A percentile compares a stretch with the other conserved stretches of the same genome.
Evolutionary conservation across 495 filamentous ascomycete genomes (phyloP).

Genomic region (Penicillium goetzii): DNA sequence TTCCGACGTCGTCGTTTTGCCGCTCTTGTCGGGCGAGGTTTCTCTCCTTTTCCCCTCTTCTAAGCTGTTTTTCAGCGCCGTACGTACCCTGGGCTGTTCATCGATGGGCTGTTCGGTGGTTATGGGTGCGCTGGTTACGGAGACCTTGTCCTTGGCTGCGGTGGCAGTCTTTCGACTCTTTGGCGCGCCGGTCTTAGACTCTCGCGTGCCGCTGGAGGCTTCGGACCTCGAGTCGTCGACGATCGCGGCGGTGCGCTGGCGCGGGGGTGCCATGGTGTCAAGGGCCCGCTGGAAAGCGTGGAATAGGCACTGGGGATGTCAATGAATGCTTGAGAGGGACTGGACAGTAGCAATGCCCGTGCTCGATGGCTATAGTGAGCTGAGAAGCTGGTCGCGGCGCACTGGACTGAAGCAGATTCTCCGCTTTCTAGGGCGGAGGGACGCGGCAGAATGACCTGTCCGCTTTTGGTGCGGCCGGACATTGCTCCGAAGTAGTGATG

Average conservation of each 20-base stretch:
- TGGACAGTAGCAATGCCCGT: slow-evolving; percentile 12
- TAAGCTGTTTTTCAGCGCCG: slow-evolving; percentile 5
- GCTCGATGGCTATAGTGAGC: slow-evolving; percentile 5
- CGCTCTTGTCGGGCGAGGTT: neutral
- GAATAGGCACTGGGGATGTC: slow-evolving; percentile 9
- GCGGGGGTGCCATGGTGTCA: slow-evolving; percentile 50
- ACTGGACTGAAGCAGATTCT: slow-evolving; percentile 25
- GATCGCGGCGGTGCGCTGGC: slow-evolving; percentile 46
- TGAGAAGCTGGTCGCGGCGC: slow-evolving; percentile 12
- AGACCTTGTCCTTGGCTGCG: slow-evolving; percentile 35
- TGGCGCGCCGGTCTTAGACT: slow-evolving; percentile 39
- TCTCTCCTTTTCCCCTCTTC: slow-evolving; percentile 5
- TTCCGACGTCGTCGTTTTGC: slow-evolving; percentile 10
- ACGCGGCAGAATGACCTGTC: slow-evolving; percentile 42
- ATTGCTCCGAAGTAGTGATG: slow-evolving; percentile 14
- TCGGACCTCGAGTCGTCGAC: slow-evolving; percentile 59
- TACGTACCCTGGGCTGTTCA: slow-evolving; percentile 42
- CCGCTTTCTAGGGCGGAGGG: slow-evolving; percentile 40
- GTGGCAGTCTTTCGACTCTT: slow-evolving; percentile 42
- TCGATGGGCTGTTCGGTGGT: slow-evolving; percentile 31
- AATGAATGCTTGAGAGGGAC: slow-evolving; percentile 14
- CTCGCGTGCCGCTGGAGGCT: slow-evolving; percentile 55
- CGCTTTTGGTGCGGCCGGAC: slow-evolving; percentile 24
- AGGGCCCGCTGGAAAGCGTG: slow-evolving; percentile 13
- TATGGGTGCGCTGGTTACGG: slow-evolving; percentile 44